A percentile compares a stretch with the other conserved stretches of the same genome.
Evolutionary conservation across 352 stramenopile genomes (phyloP).

Genomic region (Phytophthora sojae): DNA sequence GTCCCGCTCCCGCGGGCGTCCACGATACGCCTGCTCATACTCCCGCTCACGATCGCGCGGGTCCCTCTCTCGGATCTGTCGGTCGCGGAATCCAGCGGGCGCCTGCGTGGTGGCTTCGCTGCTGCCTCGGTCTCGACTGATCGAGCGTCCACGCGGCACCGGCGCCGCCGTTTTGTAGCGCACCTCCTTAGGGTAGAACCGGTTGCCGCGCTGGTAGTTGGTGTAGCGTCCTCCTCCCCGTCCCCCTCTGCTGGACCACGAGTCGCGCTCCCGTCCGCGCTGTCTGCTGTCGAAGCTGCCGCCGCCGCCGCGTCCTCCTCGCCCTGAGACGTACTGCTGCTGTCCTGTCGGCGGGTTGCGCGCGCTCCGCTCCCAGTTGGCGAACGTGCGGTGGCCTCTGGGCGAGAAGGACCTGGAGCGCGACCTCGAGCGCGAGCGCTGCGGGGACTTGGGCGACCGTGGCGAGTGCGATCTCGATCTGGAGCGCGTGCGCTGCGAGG

Average conservation of each 20-base stretch:
- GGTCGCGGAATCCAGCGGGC: slow-evolving; percentile 42
- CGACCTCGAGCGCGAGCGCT: slow-evolving; percentile 60
- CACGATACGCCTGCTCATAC: slow-evolving; percentile 38
- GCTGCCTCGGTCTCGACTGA: slow-evolving; percentile 52
- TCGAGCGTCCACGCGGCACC: slow-evolving; percentile 43
- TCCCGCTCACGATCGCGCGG: slow-evolving; percentile 16
- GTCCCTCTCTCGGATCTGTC: slow-evolving; percentile 46
- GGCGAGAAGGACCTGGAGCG: slow-evolving; percentile 72
- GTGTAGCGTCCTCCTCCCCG: slow-evolving; percentile 33
- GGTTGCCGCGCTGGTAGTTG: slow-evolving; percentile 34
- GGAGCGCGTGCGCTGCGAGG: slow-evolving; percentile 38
- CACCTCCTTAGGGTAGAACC: slow-evolving; percentile 56
- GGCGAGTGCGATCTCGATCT: slow-evolving; percentile 29
- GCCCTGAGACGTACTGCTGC: slow-evolving; percentile 33
- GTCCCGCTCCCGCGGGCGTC: slow-evolving; percentile 21
- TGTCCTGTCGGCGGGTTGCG: slow-evolving; percentile 21
- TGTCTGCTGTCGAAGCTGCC: slow-evolving; percentile 41
- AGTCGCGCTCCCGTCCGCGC: slow-evolving; percentile 47
- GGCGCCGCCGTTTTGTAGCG: slow-evolving; percentile 33
- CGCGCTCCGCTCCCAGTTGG: slow-evolving; percentile 44
- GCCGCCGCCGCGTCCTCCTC: slow-evolving; percentile 25
- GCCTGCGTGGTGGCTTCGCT: slow-evolving; percentile 30
- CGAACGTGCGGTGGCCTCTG: slow-evolving; percentile 56
- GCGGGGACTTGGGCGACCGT: slow-evolving; percentile 28
- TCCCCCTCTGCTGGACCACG: slow-evolving; percentile 33